phyloP scores from a whole-genome alignment of 1,284 basidiomycete species.

The Mycosarcoma mackinlayi region DNA sequence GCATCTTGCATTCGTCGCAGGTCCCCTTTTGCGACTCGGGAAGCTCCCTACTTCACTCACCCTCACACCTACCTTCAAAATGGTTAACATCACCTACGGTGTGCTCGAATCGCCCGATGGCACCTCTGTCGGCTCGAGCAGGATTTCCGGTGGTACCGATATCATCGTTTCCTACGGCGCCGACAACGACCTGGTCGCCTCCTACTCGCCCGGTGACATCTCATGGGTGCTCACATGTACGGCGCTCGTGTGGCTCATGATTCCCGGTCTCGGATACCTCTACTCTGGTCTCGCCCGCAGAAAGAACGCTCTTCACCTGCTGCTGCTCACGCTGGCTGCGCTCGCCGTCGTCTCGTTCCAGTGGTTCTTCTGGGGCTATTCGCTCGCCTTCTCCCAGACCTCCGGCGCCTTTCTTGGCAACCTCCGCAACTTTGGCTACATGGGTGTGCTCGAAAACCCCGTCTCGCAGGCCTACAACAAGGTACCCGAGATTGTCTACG shows the following conservation, averaged over 20 bases:
- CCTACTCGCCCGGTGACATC: slow-evolving; percentile 61
- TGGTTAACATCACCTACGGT: slow-evolving; percentile 61
- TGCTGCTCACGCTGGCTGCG: slow-evolving; percentile 70
- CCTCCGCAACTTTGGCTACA: slow-evolving; percentile 73
- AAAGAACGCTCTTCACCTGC: slow-evolving; percentile 72
- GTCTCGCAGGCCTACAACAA: slow-evolving; percentile 76
- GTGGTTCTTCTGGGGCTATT: slow-evolving; percentile 70
- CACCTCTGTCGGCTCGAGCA: slow-evolving; percentile 17
- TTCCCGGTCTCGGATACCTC: slow-evolving; percentile 78
- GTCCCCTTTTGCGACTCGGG: neutral
- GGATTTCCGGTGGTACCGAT: slow-evolving; percentile 55
- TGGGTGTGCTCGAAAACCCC: slow-evolving; percentile 79
- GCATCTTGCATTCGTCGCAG: slow-evolving; percentile 25
- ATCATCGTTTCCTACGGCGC: slow-evolving; percentile 61
- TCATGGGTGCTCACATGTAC: slow-evolving; percentile 77
- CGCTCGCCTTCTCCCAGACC: slow-evolving; percentile 73
- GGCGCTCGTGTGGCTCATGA: slow-evolving; percentile 78
- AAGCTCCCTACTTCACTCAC: neutral
- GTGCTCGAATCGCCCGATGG: slow-evolving; percentile 33
- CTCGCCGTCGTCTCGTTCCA: slow-evolving; percentile 73
- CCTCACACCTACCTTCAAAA: slow-evolving; percentile 10
- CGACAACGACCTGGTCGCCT: slow-evolving; percentile 38
- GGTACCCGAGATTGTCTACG: slow-evolving; percentile 72
- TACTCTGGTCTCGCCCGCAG: slow-evolving; percentile 87
- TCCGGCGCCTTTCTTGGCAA: slow-evolving; percentile 78